Evolutionary conservation across 2,329 filamentous ascomycete species (phyloP), one percentile per base, ranked within the genome.

Genomic region (Drechslerella stenobrocha): DNA sequence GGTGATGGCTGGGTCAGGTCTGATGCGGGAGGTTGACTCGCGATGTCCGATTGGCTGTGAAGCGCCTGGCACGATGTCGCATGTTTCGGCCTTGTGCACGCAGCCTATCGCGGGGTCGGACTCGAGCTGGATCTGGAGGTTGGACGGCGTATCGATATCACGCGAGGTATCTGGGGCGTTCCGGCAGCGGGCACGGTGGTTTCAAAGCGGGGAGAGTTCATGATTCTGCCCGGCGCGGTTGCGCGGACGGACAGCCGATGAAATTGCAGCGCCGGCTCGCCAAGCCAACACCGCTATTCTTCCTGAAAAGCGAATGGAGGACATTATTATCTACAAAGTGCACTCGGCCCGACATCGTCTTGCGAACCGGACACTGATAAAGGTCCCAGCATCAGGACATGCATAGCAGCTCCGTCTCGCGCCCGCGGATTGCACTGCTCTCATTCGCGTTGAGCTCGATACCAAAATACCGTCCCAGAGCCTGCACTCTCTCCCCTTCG

Each of bases 381-480:
- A 18, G 11, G 34, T 20, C 18, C 18, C 32, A 30, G 6, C 18
- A 30, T n/a, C n/a, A n/a, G n/a, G n/a, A n/a, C n/a, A n/a, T n/a
- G n/a, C n/a, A n/a, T n/a, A n/a, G n/a, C n/a, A n/a, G 18, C 34
- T 59, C 63, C 8, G 55, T 40, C n/a, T 40, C 28, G 13, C 53
- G 26, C 24, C 55, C 53, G 2, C 22, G 52, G 2, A 67, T 67
- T 2, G 63, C 63, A 20, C 15, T 22, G 11, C 22, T 22, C 13
- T 67, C 63, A 3, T 59, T 50, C 15, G 48, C 34, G 1, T 50
- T 55, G 23, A 67, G 50, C n/a, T 51, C 35, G 40, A 67, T 60
- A 8, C 51, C 50, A 37, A 45, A 67, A 9, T 60, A 57, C 11
- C 53, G 20, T 20, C 18, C 22, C 5, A 61, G 37, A 6, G 56